Base-by-base conservation (phyloP, 1,284 basidiomycete genomes). In the Cryptococcus wingfieldii region DNA sequence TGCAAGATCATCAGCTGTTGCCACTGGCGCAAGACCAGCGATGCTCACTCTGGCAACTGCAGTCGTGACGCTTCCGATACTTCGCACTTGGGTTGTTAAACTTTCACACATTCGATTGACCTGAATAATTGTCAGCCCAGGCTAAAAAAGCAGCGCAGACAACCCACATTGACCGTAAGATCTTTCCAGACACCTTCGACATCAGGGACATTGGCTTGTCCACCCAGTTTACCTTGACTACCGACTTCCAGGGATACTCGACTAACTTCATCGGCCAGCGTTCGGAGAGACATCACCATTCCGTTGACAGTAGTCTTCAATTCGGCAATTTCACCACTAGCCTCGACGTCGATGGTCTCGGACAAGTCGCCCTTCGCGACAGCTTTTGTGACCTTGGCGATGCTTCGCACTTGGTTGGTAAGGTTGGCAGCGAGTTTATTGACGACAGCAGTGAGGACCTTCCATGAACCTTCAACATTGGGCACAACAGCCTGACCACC, bases 261-360 rank as follows among this genome's bases (percentile, higher is more conserved):
- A 25, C 93, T 96, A 56, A 98, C 95, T 79, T 98, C 96, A 27
- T 90, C 90, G 39, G 96, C 94, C 57, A 98, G 79, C 56, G 89
- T 84, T 54, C 94, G 84, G 38, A 98, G 81, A 69, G 89, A 81
- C 62, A 93, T 86, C 44, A 95, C 92, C 96, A 97, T 98, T 76
- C 89, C 89, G 72, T 98, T 98, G 75, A 99, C 93, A 38, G 93
- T 98, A 60, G 94, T 92, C 80, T 98, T 98, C 70, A 98, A 80
- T 77, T 98, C 95, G 52, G 97, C 81, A 54, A 98, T 97, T 77
- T 98, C 96, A 41, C 96, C 95, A 44, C 88, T 86, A 1, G 95
- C 95, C 69, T 96, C 89, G 66, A 99, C 94, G 55, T 95, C 91
- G 66, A 98, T 98, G 71, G 96, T 93, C 71, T 95, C 90, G 38